Evolutionary conservation across 768 basidiomycete species (phyloP).

Genomic region (Austroboletus festivus): DNA sequence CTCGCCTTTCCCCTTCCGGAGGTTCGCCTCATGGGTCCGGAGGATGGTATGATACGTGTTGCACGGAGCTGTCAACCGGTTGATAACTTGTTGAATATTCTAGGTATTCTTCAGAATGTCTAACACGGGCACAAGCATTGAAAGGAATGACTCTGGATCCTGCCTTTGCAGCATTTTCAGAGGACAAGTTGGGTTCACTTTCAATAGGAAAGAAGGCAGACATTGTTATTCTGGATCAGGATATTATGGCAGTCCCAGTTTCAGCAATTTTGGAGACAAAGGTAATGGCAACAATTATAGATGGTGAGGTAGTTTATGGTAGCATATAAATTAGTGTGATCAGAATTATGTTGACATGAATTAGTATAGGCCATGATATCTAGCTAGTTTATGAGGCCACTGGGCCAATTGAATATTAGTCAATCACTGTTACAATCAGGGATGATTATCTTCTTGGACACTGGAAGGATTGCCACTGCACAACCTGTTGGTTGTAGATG

Average conservation of each 20-base stretch:
- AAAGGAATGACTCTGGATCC: constrained; percentile 90
- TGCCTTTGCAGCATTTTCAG: constrained; percentile 83
- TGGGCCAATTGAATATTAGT: too few relatives aligned
- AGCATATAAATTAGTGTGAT: constrained; percentile 10
- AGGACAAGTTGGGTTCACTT: constrained; percentile 69
- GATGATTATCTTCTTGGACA: too few relatives aligned
- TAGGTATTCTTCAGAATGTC: constrained; percentile 74
- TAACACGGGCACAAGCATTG: constrained; percentile 79
- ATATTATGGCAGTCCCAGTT: constrained; percentile 68
- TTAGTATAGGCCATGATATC: too few relatives aligned
- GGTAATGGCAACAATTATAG: constrained; percentile 72
- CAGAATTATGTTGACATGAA: too few relatives aligned
- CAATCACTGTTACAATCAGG: too few relatives aligned
- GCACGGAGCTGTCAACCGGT: background rate
- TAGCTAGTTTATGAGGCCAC: too few relatives aligned
- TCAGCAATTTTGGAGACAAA: constrained; percentile 62
- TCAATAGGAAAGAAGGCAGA: constrained; percentile 80
- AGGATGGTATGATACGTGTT: constrained; percentile 63
- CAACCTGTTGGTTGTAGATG: too few relatives aligned
- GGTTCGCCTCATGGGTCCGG: constrained; percentile 75
- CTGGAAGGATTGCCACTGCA: too few relatives aligned
- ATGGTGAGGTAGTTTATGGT: constrained; percentile 69
- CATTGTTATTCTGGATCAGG: constrained; percentile 76
- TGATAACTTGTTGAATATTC: background rate
- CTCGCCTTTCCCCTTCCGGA: constrained; percentile 66